These are phyloP conservation scores for Fraxinus dipetala DNA, from an alignment of 305 asterid genomes.

Conservation along the genomic window DNA sequence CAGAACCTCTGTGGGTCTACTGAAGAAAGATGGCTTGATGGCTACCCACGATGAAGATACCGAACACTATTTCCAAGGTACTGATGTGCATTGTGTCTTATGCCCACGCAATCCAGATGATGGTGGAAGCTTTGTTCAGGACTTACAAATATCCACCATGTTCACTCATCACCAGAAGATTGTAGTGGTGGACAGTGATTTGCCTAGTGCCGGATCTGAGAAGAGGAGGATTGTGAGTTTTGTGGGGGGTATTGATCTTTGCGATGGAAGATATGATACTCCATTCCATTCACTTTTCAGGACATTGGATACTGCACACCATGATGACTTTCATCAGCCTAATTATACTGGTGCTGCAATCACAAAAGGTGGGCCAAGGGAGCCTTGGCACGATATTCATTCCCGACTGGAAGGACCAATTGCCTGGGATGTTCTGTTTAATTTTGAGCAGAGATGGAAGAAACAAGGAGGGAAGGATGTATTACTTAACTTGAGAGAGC, in stretches of 20 bases:
- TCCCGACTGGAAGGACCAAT: constrained; percentile 80
- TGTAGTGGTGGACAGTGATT: constrained; percentile 64
- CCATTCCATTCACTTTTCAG: constrained; percentile 88
- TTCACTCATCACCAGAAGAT: constrained; percentile 94
- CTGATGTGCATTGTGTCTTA: constrained; percentile 69
- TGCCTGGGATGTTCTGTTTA: constrained; percentile 85
- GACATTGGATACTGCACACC: constrained; percentile 82
- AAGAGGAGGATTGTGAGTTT: constrained; percentile 67
- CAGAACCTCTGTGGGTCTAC: constrained; percentile 72
- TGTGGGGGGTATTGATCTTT: constrained; percentile 87
- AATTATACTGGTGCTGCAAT: constrained; percentile 66
- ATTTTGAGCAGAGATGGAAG: constrained; percentile 92
- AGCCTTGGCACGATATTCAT: constrained; percentile 94
- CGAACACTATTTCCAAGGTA: constrained; percentile 48
- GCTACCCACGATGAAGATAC: constrained; percentile 91
- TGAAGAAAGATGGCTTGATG: constrained; percentile 87
- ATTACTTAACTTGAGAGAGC: constrained; percentile 59
- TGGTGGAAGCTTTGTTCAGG: constrained; percentile 86
- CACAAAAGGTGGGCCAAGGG: constrained; percentile 81
- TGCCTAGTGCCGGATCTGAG: constrained; percentile 59
- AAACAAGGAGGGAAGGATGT: constrained; percentile 82
- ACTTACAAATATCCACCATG: constrained; percentile 75
- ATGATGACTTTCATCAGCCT: constrained; percentile 89
- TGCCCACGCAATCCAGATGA: constrained; percentile 89
- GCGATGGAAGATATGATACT: constrained; percentile 84